Conservation (phyloP, 202 grass and related monocot genomes). For the Musa balbisiana region DNA sequence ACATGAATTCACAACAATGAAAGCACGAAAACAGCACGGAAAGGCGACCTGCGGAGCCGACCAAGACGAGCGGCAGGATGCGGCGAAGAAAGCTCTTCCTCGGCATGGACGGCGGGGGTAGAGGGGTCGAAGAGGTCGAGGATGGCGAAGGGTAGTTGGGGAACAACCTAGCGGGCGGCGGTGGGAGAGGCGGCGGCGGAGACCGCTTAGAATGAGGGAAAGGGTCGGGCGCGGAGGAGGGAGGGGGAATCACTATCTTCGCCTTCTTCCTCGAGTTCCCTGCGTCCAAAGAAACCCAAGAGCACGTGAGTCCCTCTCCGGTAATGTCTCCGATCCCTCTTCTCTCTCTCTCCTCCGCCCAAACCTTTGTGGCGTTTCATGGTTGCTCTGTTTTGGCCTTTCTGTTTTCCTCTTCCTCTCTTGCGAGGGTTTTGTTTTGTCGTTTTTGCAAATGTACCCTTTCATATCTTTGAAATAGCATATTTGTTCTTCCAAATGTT, state of each 20-base stretch:
- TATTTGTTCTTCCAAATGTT: too few species aligned
- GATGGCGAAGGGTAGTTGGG: conserved; percentile 11
- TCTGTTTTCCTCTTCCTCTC: too few species aligned
- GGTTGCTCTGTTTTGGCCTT: too few species aligned
- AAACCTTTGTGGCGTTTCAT: too few species aligned
- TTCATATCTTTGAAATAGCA: too few species aligned
- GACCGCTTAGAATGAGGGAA: too few species aligned
- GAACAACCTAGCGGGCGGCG: conserved; percentile 12
- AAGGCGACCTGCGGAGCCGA: conserved; percentile 20
- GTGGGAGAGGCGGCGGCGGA: not conserved
- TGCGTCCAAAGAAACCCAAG: too few species aligned
- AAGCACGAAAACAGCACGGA: not conserved
- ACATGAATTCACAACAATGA: not conserved
- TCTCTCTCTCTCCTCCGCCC: too few species aligned
- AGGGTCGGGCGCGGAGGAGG: not conserved
- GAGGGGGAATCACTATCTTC: not conserved
- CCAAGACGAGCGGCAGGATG: conserved; percentile 22
- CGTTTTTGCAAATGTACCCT: too few species aligned
- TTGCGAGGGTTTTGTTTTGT: fast-evolving
- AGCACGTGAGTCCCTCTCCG: too few species aligned
- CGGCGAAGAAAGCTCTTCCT: conserved; percentile 19
- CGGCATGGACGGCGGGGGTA: conserved; percentile 26
- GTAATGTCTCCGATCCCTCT: too few species aligned
- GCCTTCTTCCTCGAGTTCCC: too few species aligned
- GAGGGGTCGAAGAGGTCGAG: conserved; percentile 19